A percentile compares a stretch with the other conserved stretches of the same genome.
Conservation (phyloP, 371 early-diverging fungal species). For the Lichtheimia ornata region DNA sequence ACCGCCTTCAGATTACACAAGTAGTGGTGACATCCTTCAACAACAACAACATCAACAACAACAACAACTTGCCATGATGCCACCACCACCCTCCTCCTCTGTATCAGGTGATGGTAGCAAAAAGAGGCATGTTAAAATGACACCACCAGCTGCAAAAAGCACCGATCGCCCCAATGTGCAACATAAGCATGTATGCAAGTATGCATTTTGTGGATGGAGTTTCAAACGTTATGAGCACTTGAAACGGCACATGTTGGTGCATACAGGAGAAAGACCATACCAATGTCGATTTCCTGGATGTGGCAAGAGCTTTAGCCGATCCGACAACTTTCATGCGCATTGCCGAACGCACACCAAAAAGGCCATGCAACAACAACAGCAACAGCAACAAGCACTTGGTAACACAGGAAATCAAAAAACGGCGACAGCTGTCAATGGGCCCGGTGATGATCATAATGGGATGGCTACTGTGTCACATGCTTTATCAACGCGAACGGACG, state of each 20-base stretch:
- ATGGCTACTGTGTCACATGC: too few species aligned
- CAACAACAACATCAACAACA: conserved; percentile 1
- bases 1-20: too few species aligned
- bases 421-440: too few species aligned
- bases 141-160: too few species aligned
- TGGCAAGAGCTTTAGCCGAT: conserved; percentile 65
- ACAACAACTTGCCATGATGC: neutral
- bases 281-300: conserved; percentile 59
- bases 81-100: neutral
- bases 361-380: conserved; percentile 25
- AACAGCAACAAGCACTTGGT: conserved; percentile 21
- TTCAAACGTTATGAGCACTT: conserved; percentile 80
- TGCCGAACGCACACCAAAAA: conserved; percentile 39
- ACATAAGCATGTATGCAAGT: conserved; percentile 44
- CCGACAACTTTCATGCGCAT: conserved; percentile 63
- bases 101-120: too few species aligned
- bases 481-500: too few species aligned
- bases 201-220: conserved; percentile 50
- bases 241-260: conserved; percentile 70
- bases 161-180: conserved; percentile 25
- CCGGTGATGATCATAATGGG: too few species aligned
- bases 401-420: too few species aligned
- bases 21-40: neutral
- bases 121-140: too few species aligned
- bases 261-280: conserved; percentile 57